Evolutionary conservation across 305 asterid genomes (phyloP).

Genomic region (Fraxinus albicans): DNA sequence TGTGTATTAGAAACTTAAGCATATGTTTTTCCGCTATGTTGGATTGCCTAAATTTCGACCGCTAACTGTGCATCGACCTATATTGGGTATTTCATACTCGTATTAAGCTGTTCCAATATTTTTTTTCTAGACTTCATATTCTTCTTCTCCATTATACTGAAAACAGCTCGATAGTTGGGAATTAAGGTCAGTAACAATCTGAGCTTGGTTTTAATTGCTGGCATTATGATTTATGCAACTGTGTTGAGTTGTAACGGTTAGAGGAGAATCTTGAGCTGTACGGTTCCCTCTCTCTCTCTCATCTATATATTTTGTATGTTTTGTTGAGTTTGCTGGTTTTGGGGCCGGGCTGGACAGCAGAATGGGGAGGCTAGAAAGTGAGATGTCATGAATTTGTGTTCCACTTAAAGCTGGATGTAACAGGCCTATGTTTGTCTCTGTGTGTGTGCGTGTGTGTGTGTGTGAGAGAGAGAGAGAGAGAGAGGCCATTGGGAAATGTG

Average conservation of each 20-base stretch:
- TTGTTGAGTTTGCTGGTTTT: conserved; percentile 20
- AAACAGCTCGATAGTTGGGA: neutral
- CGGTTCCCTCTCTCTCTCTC: conserved; percentile 10
- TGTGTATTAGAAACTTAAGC: neutral
- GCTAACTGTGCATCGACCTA: neutral
- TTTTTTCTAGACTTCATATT: neutral
- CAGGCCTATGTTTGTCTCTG: neutral
- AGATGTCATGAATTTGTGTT: conserved; percentile 19
- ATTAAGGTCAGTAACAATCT: neutral
- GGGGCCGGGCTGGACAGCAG: conserved; percentile 26
- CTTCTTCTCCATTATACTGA: neutral
- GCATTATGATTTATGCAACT: conserved; percentile 3
- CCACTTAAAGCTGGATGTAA: neutral
- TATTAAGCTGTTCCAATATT: neutral
- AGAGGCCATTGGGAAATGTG: conserved; percentile 24
- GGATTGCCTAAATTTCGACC: neutral
- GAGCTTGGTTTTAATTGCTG: neutral
- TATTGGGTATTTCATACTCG: neutral
- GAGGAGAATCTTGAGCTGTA: conserved; percentile 35
- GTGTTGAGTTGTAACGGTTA: neutral
- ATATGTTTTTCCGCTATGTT: neutral
- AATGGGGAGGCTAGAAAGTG: neutral
- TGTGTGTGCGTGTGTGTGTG: neutral
- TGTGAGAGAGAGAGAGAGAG: neutral
- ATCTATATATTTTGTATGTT: neutral